These are phyloP conservation scores for Diaporthe capsici DNA, from an alignment of 2,329 filamentous ascomycete species.

Conservation along the genomic window DNA sequence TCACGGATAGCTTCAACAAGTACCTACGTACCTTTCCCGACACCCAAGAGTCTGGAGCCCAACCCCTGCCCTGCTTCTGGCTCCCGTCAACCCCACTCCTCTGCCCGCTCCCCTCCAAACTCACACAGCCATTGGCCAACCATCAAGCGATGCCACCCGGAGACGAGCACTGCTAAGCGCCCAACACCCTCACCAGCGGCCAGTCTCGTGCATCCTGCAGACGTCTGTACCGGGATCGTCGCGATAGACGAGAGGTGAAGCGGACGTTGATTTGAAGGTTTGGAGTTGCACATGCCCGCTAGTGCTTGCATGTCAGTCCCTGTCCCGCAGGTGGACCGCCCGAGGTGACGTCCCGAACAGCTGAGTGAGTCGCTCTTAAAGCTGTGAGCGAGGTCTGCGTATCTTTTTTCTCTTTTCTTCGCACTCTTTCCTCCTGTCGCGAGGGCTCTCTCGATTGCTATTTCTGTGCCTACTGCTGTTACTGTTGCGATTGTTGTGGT, in stretches of 20 bases:
- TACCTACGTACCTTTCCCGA: neutral
- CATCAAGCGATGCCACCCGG: constrained; percentile 27
- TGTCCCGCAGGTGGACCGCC: constrained; percentile 23
- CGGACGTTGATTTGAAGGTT: constrained; percentile 34
- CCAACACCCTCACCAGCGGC: constrained; percentile 31
- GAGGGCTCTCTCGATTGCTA: neutral
- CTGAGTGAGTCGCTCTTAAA: constrained; percentile 29
- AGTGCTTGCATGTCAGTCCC: constrained; percentile 34
- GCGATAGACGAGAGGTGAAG: constrained; percentile 15
- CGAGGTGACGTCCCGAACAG: constrained; percentile 30
- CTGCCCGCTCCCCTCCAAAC: no score
- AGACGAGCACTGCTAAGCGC: constrained; percentile 40
- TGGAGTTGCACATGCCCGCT: constrained; percentile 31
- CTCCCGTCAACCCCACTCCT: constrained; percentile 21
- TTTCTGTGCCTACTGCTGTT: neutral
- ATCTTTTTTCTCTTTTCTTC: neutral
- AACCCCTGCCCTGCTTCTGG: constrained; percentile 21
- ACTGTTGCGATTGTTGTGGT: neutral
- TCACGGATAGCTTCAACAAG: neutral
- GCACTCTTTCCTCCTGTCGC: neutral
- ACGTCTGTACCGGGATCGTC: constrained; percentile 29
- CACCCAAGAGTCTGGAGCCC: constrained; percentile 6
- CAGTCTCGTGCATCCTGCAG: constrained; percentile 35
- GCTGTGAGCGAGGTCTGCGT: constrained; percentile 3
- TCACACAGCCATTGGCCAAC: constrained; percentile 35